Conservation (phyloP, 2,329 filamentous ascomycete species). For the Alternaria metachromatica region DNA sequence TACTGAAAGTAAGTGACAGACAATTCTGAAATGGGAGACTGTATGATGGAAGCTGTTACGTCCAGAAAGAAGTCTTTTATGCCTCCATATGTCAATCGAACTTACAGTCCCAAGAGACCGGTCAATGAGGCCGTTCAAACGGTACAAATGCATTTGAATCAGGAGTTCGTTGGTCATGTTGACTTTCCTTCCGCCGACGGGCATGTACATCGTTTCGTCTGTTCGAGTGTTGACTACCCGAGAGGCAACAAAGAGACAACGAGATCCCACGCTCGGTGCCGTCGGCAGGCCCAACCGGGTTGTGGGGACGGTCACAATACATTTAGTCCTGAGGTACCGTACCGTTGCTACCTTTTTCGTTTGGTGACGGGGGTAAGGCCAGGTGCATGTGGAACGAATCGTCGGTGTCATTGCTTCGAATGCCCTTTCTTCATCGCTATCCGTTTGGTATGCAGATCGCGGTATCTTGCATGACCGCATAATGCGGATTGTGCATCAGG, state of each 20-base stretch:
- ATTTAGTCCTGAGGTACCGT: background rate
- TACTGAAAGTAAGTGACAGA: background rate
- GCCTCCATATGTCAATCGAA: background rate
- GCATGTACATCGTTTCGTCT: conserved; percentile 5
- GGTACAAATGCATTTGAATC: conserved; percentile 6
- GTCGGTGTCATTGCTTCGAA: background rate
- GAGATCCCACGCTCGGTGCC: background rate
- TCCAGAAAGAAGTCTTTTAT: conserved; percentile 1
- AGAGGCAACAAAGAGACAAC: conserved; percentile 4
- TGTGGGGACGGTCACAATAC: background rate
- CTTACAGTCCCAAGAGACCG: conserved; percentile 2
- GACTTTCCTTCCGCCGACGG: conserved; percentile 19
- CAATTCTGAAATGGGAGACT: background rate
- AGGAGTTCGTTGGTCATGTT: conserved; percentile 11
- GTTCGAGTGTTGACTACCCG: conserved; percentile 6
- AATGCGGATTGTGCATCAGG: background rate
- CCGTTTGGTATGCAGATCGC: conserved; percentile 5
- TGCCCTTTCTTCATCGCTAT: background rate
- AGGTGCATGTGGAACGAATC: background rate
- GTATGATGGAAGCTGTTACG: background rate
- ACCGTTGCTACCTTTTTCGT: background rate
- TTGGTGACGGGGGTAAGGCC: background rate
- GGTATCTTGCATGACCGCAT: background rate
- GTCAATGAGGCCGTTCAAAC: conserved; percentile 19
- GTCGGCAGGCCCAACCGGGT: background rate